Conservation (phyloP, 1,284 basidiomycete genomes). For the Filobasidium uniguttulatum region DNA sequence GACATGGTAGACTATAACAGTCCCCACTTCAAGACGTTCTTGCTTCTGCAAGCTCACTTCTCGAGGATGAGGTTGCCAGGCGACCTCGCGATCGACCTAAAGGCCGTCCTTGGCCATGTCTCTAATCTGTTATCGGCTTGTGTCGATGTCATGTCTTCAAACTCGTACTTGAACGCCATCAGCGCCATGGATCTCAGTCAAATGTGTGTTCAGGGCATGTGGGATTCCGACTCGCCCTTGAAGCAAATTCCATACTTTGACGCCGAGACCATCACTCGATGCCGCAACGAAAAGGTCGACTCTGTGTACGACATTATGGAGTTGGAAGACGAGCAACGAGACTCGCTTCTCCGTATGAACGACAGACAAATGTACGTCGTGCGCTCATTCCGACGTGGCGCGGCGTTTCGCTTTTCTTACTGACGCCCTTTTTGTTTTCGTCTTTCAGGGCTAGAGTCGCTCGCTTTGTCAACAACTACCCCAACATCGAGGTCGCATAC, state of each 20-base stretch:
- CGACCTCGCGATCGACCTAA: slow-evolving; percentile 85
- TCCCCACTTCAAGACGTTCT: slow-evolving; percentile 95
- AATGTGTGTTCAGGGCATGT: slow-evolving; percentile 97
- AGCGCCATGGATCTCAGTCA: slow-evolving; percentile 98
- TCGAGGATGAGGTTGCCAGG: slow-evolving; percentile 78
- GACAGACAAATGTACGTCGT: slow-evolving; percentile 63
- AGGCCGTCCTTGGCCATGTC: slow-evolving; percentile 72
- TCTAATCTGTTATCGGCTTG: slow-evolving; percentile 81
- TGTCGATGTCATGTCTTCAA: slow-evolving; percentile 95
- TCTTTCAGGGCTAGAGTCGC: slow-evolving; percentile 48
- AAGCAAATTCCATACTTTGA: slow-evolving; percentile 96
- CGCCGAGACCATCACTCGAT: slow-evolving; percentile 67
- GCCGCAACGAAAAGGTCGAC: slow-evolving; percentile 63
- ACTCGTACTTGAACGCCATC: slow-evolving; percentile 83
- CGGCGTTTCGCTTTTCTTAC: slow-evolving; percentile 32
- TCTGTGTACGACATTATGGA: slow-evolving; percentile 95
- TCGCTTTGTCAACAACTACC: slow-evolving; percentile 86
- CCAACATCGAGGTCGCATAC: slow-evolving; percentile 69
- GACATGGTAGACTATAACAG: slow-evolving; percentile 74
- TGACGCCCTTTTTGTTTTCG: slow-evolving; percentile 45
- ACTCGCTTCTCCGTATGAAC: slow-evolving; percentile 70
- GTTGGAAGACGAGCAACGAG: slow-evolving; percentile 80
- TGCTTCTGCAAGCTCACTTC: slow-evolving; percentile 94
- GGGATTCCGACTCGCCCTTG: slow-evolving; percentile 88
- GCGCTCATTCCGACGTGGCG: slow-evolving; percentile 15